Conservation (phyloP, 495 filamentous ascomycete genomes). For the Geopyxis carbonaria region DNA sequence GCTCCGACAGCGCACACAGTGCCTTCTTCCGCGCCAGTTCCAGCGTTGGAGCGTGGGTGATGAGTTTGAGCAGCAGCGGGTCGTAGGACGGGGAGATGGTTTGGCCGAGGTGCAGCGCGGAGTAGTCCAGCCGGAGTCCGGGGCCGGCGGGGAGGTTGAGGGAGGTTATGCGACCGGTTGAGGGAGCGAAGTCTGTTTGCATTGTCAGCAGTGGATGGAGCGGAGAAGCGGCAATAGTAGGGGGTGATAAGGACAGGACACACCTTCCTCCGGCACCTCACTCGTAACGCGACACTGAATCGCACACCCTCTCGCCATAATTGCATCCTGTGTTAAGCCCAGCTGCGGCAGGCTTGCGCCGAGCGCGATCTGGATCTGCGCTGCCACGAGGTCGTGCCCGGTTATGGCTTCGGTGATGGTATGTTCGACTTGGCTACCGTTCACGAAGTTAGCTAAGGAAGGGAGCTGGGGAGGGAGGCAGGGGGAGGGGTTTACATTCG, state of each 20-base stretch:
- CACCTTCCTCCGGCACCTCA: slow-evolving; percentile 78
- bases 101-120: slow-evolving; percentile 79
- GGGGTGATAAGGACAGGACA: slow-evolving; percentile 92
- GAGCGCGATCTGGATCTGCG: slow-evolving; percentile 95
- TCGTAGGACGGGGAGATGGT: slow-evolving; percentile 77
- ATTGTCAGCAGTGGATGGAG: slow-evolving; percentile 76
- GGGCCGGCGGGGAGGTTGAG: too few relatives aligned
- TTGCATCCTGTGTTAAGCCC: slow-evolving; percentile 87
- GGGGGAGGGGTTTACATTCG: too few relatives aligned
- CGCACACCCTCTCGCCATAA: slow-evolving; percentile 87
- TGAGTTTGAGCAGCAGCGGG: slow-evolving; percentile 78
- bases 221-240: slow-evolving; percentile 86
- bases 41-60: slow-evolving; percentile 75
- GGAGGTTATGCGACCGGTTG: slow-evolving; percentile 94
- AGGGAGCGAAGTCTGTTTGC: slow-evolving; percentile 77
- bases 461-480: too few relatives aligned
- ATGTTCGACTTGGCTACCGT: slow-evolving; percentile 59
- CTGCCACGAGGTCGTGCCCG: slow-evolving; percentile 92
- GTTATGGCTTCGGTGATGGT: slow-evolving; percentile 98
- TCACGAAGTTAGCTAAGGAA: slow-evolving; percentile 8
- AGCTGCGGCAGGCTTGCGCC: slow-evolving; percentile 84
- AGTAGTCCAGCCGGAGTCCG: slow-evolving; percentile 91
- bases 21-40: slow-evolving; percentile 81
- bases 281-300: slow-evolving; percentile 99
- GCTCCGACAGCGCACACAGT: slow-evolving; percentile 75